Conservation (phyloP, 768 basidiomycete genomes). For the Hypholoma fasciculare region DNA sequence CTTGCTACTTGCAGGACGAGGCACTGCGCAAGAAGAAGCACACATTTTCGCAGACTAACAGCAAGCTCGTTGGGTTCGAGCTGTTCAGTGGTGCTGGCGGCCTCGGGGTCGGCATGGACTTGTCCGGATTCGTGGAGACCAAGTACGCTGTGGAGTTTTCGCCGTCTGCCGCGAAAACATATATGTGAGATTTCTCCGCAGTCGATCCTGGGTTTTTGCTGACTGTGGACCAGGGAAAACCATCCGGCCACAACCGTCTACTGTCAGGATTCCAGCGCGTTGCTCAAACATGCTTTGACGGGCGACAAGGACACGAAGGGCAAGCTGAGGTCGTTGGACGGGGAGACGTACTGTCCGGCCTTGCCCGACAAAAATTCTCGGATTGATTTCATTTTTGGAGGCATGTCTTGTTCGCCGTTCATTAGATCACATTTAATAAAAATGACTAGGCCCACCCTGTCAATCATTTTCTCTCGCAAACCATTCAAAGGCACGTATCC, state of each 20-base stretch:
- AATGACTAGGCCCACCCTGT: constrained; percentile 64
- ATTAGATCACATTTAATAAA: neutral
- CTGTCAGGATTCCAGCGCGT: constrained; percentile 60
- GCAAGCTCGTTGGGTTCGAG: constrained; percentile 59
- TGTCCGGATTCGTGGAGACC: constrained; percentile 62
- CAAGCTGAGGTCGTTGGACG: constrained; percentile 37
- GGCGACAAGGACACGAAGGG: constrained; percentile 39
- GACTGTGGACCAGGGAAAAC: constrained; percentile 45
- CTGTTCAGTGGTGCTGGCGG: constrained; percentile 79
- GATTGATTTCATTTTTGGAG: constrained; percentile 75
- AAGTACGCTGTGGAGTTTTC: constrained; percentile 70
- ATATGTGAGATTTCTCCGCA: constrained; percentile 40
- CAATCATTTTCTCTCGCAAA: constrained; percentile 73
- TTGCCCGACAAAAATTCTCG: constrained; percentile 61
- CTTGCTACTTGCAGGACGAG: constrained; percentile 36
- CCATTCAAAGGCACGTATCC: constrained; percentile 46
- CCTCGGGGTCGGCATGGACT: constrained; percentile 63
- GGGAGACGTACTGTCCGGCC: constrained; percentile 28
- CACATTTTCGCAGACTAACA: constrained; percentile 33
- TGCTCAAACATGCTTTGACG: constrained; percentile 57
- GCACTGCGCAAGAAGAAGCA: constrained; percentile 26
- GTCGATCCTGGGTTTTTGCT: neutral
- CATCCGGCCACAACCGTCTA: constrained; percentile 62
- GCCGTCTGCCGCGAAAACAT: constrained; percentile 63
- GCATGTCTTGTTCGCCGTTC: constrained; percentile 32